Percentiles rank a stretch among this genome's conserved stretches.
phyloP scores from a whole-genome alignment of 1,284 basidiomycete genomes.

The Exsudoporus floridanus region DNA sequence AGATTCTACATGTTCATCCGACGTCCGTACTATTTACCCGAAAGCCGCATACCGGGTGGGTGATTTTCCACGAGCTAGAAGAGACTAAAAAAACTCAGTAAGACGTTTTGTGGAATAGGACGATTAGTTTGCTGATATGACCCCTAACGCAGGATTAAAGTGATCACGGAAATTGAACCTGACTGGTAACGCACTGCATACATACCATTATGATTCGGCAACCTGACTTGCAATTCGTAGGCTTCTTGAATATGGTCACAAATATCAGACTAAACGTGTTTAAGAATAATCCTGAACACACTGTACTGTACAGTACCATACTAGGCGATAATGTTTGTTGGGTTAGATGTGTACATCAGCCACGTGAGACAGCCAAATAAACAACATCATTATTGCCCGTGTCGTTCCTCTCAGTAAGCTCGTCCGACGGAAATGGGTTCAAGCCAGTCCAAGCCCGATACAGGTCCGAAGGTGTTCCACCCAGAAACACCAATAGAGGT shows the following conservation, averaged over 20 bases:
- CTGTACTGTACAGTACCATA: background rate
- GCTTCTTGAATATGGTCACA: conserved; percentile 52
- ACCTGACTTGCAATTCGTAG: conserved; percentile 26
- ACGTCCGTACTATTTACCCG: conserved; percentile 94
- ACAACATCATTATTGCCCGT: conserved; percentile 1
- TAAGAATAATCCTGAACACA: conserved; percentile 3
- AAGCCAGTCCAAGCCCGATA: conserved; percentile 57
- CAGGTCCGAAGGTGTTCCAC: conserved; percentile 58
- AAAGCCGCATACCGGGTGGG: conserved; percentile 87
- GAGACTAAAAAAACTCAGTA: conserved; percentile 92
- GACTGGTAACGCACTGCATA: conserved; percentile 45
- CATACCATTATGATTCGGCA: background rate
- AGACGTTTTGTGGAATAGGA: conserved; percentile 28
- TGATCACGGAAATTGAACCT: conserved; percentile 60
- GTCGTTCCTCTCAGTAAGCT: background rate
- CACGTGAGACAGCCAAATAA: conserved; percentile 22
- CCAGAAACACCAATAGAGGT: conserved; percentile 67
- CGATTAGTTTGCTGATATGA: conserved; percentile 7
- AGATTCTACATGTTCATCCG: conserved; percentile 90
- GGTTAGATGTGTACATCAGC: background rate
- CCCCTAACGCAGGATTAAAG: conserved; percentile 43
- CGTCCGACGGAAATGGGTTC: conserved; percentile 53
- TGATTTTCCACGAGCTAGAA: conserved; percentile 93
- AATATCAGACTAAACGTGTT: conserved; percentile 38
- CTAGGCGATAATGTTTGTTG: no score